Conservation (phyloP, 768 basidiomycete species). For the Mycena haematopus region DNA sequence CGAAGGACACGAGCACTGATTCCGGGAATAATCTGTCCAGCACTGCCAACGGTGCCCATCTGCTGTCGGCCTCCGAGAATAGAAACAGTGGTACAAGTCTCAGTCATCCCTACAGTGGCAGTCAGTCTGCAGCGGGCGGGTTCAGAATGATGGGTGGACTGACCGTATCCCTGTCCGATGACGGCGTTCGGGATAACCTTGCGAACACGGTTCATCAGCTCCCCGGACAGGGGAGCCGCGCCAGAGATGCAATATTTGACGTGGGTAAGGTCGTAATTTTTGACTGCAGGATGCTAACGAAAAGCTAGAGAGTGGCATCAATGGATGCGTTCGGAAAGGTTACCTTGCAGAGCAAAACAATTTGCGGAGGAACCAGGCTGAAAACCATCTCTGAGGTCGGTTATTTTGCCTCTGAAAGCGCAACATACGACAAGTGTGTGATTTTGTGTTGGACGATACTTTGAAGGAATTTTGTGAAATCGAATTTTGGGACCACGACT, state of each 20-base stretch:
- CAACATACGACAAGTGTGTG: slow-evolving; percentile 60
- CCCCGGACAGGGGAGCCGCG: slow-evolving; percentile 68
- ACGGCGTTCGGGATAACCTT: slow-evolving; percentile 60
- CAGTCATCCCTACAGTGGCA: slow-evolving; percentile 59
- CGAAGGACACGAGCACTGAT: slow-evolving; percentile 61
- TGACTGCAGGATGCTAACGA: slow-evolving; percentile 56
- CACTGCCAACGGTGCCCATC: slow-evolving; percentile 58
- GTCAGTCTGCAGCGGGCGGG: not conserved
- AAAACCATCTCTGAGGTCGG: not conserved
- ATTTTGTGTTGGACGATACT: slow-evolving; percentile 62
- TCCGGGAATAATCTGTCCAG: slow-evolving; percentile 66
- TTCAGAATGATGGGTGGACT: slow-evolving; percentile 8
- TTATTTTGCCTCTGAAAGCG: not conserved
- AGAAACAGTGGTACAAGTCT: slow-evolving; percentile 61
- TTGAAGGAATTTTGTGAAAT: slow-evolving; percentile 58
- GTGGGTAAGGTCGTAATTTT: slow-evolving; percentile 55
- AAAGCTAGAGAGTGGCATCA: slow-evolving; percentile 2
- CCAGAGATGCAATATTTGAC: slow-evolving; percentile 63
- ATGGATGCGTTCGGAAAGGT: not conserved
- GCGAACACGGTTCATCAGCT: slow-evolving; percentile 53
- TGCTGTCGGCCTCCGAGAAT: slow-evolving; percentile 51
- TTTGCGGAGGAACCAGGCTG: slow-evolving; percentile 71
- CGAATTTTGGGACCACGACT: slow-evolving; percentile 72
- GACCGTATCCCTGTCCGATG: slow-evolving; percentile 74
- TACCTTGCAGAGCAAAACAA: slow-evolving; percentile 73